Evolutionary conservation across 2,329 filamentous ascomycete species (phyloP).

Genomic region (Hymenoscyphus repandus): DNA sequence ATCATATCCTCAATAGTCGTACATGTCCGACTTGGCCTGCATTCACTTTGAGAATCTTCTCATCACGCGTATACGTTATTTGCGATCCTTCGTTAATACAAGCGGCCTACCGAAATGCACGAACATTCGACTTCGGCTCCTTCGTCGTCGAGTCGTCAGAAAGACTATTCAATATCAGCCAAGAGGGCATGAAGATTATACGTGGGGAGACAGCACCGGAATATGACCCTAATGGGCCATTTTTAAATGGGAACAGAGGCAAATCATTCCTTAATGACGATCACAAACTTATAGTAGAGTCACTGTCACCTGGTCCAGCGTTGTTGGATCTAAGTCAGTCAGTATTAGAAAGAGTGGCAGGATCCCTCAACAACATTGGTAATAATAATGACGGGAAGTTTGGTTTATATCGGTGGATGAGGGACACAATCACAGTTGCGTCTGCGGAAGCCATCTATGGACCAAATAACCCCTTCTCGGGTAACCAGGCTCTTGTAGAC

Average conservation of each 20-base stretch:
- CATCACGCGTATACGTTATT: constrained; percentile 40
- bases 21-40: constrained; percentile 29
- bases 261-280: constrained; percentile 32
- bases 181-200: constrained; percentile 31
- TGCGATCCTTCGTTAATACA: constrained; percentile 38
- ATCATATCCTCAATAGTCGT: constrained; percentile 10
- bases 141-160: constrained; percentile 37
- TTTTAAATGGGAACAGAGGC: constrained; percentile 26
- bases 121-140: constrained; percentile 39
- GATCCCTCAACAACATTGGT: constrained; percentile 28
- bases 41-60: constrained; percentile 42
- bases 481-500: constrained; percentile 33
- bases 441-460: constrained; percentile 41
- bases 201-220: constrained; percentile 20
- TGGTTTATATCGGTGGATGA: constrained; percentile 36
- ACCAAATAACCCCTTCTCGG: constrained; percentile 37
- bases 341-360: constrained; percentile 35
- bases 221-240: constrained; percentile 24
- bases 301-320: constrained; percentile 32
- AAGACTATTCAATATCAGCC: constrained; percentile 35
- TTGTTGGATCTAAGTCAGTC: constrained; percentile 34
- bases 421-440: constrained; percentile 37
- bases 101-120: constrained; percentile 35
- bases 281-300: constrained; percentile 33
- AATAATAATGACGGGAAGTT: constrained; percentile 26